A percentile compares a stretch with the other conserved stretches of the same genome.
phyloP scores from a whole-genome alignment of 495 filamentous ascomycete species.

The Melanomma pulvis-pyrius region DNA sequence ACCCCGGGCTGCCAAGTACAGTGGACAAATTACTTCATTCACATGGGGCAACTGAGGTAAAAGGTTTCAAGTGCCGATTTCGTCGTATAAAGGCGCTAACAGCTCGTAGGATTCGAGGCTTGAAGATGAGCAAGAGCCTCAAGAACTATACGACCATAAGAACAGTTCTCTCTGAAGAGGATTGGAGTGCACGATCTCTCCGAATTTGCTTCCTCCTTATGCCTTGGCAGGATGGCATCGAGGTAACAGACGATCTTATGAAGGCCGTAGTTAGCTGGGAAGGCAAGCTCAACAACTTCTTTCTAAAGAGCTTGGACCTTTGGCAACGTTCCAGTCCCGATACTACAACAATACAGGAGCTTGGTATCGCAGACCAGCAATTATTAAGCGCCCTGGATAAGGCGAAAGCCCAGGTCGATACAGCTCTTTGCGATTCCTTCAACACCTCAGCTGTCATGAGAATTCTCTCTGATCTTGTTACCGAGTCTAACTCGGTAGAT shows the following conservation, averaged over 20 bases:
- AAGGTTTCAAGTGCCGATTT: too few species aligned
- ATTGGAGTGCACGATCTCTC: conserved; percentile 79
- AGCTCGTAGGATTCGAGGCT: too few species aligned
- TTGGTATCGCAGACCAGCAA: conserved; percentile 27
- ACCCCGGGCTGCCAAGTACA: conserved; percentile 48
- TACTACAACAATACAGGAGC: too few species aligned
- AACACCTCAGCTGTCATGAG: too few species aligned
- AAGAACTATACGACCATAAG: conserved; percentile 98
- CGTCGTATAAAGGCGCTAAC: too few species aligned
- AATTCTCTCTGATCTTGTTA: conserved; percentile 72
- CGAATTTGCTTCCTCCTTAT: conserved; percentile 87
- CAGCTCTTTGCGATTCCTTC: too few species aligned
- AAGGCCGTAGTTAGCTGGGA: conserved; percentile 78
- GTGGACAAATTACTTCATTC: conserved; percentile 95
- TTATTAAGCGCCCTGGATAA: too few species aligned
- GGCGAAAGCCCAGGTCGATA: too few species aligned
- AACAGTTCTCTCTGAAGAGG: conserved; percentile 70
- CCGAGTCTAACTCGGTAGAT: conserved; percentile 63
- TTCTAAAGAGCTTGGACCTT: conserved; percentile 73
- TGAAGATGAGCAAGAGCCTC: conserved; percentile 92
- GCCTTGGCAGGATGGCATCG: conserved; percentile 86
- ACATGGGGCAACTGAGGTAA: conserved; percentile 97
- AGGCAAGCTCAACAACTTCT: conserved; percentile 84
- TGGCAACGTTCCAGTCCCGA: conserved; percentile 40
- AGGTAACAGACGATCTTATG: conserved; percentile 82